These are phyloP conservation scores for Monosporascus sp. DNA, from an alignment of 2,329 filamentous ascomycete species.

Conservation along the genomic window DNA sequence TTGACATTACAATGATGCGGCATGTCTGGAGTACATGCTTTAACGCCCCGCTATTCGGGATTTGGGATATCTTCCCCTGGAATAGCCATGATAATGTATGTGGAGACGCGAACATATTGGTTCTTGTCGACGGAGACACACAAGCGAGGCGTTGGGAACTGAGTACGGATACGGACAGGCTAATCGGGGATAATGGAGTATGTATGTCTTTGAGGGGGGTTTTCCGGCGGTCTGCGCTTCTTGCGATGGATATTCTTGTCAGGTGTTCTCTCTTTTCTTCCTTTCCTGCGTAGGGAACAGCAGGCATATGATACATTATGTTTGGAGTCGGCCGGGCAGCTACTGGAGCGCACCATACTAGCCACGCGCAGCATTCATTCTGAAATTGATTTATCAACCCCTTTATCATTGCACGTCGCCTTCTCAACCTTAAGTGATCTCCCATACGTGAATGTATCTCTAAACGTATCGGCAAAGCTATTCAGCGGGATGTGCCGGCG, in stretches of 20 bases:
- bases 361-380: neutral
- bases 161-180: neutral
- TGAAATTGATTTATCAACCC: no score
- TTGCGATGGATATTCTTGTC: neutral
- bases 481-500: no score
- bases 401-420: no score
- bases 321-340: neutral
- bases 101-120: neutral
- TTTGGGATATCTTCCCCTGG: slow-evolving; percentile 10
- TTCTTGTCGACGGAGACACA: neutral
- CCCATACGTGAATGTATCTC: no score
- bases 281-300: neutral
- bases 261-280: neutral
- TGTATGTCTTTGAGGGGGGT: neutral
- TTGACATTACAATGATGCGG: slow-evolving; percentile 21
- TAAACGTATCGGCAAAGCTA: no score
- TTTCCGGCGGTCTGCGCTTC: neutral
- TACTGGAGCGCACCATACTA: neutral
- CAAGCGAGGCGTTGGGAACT: neutral
- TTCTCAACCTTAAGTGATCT: neutral
- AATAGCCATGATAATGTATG: slow-evolving; percentile 3
- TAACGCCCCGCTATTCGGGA: slow-evolving; percentile 12
- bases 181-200: neutral
- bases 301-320: neutral
- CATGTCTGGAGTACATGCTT: slow-evolving; percentile 18